Conservation (phyloP, 805 yeast species). For the Spathaspora sp. region DNA sequence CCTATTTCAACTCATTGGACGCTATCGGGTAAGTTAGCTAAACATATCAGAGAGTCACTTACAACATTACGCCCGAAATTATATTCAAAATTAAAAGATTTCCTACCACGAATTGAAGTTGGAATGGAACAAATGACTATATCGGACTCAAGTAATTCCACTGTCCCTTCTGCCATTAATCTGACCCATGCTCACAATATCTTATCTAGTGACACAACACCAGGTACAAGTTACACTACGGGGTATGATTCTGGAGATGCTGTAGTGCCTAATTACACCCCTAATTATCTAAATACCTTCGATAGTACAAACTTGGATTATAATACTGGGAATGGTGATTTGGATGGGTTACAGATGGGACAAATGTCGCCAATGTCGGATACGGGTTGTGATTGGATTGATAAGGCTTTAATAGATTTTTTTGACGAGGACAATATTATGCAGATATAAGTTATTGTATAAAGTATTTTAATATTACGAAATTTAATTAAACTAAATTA, state of each 20-base stretch:
- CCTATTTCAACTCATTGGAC: constrained; percentile 52
- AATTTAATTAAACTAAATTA: neutral
- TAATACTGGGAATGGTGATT: constrained; percentile 8
- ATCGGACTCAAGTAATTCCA: neutral
- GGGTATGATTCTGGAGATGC: neutral
- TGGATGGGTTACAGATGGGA: constrained; percentile 4
- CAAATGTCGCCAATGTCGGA: constrained; percentile 26
- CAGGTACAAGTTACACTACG: neutral
- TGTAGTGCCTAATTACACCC: neutral
- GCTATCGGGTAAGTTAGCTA: constrained; percentile 43
- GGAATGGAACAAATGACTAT: constrained; percentile 7
- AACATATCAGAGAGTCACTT: constrained; percentile 45
- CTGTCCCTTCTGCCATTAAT: neutral
- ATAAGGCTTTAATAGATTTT: constrained; percentile 25
- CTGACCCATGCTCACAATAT: neutral
- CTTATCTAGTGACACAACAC: neutral
- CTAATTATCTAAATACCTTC: neutral
- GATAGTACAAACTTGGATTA: neutral
- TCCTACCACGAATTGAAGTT: constrained; percentile 18
- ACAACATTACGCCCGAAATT: constrained; percentile 40
- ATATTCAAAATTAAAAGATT: constrained; percentile 31
- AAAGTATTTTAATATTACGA: neutral
- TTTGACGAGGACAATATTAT: constrained; percentile 7
- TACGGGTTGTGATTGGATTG: constrained; percentile 60
- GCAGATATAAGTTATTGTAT: neutral